Evolutionary conservation across 2,329 filamentous ascomycete species (phyloP).

Genomic region (Alternaria longipes): DNA sequence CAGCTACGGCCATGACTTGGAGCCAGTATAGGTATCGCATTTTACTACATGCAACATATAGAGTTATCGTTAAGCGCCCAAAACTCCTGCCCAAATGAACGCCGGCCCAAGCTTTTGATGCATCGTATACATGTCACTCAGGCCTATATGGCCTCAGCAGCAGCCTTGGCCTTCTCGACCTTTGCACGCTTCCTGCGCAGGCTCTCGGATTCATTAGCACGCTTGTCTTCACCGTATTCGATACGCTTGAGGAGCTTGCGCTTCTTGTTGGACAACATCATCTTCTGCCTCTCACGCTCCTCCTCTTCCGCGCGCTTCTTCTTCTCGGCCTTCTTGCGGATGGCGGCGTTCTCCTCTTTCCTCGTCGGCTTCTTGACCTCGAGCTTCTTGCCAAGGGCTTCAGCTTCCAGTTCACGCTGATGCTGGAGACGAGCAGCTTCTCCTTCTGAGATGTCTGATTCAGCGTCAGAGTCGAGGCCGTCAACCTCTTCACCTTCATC

Average conservation of each 20-base stretch:
- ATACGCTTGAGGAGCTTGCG: slow-evolving; percentile 97
- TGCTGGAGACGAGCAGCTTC: slow-evolving; percentile 72
- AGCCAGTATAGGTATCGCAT: slow-evolving; percentile 7
- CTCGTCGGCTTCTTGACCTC: slow-evolving; percentile 48
- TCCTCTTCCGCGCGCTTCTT: slow-evolving; percentile 75
- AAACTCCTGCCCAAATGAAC: slow-evolving; percentile 26
- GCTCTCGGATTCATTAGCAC: slow-evolving; percentile 87
- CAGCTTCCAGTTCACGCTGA: slow-evolving; percentile 91
- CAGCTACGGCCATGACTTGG: slow-evolving; percentile 3
- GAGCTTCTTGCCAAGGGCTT: slow-evolving; percentile 75
- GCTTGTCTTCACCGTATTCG: slow-evolving; percentile 93
- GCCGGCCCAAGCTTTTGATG: slow-evolving; percentile 26
- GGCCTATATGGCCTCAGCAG: slow-evolving; percentile 38
- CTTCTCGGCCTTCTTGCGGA: slow-evolving; percentile 71
- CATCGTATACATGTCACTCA: slow-evolving; percentile 9
- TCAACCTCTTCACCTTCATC: slow-evolving; percentile 52
- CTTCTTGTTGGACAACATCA: slow-evolving; percentile 99
- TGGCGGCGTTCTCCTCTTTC: slow-evolving; percentile 71
- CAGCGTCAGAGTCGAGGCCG: slow-evolving; percentile 60
- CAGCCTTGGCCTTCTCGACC: slow-evolving; percentile 70
- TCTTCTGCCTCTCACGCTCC: slow-evolving; percentile 90
- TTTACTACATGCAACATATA: slow-evolving; percentile 13
- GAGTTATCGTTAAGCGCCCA: slow-evolving; percentile 14
- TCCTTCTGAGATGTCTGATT: slow-evolving; percentile 62
- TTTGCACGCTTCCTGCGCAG: slow-evolving; percentile 89